A percentile compares a stretch with the other conserved stretches of the same genome.
phyloP scores from a whole-genome alignment of 106 monocot genomes.

The Xerophyta viscosa region DNA sequence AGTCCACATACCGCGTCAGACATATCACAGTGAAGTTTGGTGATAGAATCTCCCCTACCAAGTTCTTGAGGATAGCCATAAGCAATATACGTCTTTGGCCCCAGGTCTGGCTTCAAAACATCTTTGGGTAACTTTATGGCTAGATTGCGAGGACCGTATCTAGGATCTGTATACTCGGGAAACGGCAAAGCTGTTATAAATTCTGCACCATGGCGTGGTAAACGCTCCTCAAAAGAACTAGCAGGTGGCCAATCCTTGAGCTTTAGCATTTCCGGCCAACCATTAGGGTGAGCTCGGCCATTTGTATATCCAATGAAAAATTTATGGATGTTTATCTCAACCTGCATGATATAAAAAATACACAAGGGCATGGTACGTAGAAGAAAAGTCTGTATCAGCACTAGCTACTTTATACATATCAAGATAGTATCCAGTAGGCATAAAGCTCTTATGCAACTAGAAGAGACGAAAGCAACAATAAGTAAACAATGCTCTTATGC shows the following conservation, averaged over 20 bases:
- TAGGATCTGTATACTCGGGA: slow-evolving; percentile 87
- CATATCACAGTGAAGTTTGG: slow-evolving; percentile 98
- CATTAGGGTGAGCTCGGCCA: slow-evolving; percentile 38
- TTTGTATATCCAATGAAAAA: slow-evolving; percentile 66
- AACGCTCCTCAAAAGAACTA: slow-evolving; percentile 73
- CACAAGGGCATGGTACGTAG: too few relatives aligned
- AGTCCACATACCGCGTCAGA: slow-evolving; percentile 79
- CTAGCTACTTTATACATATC: too few relatives aligned
- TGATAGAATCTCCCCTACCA: slow-evolving; percentile 91
- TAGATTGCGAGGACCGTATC: slow-evolving; percentile 69
- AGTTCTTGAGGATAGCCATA: slow-evolving; percentile 79
- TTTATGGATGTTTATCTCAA: slow-evolving; percentile 60
- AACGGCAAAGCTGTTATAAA: slow-evolving; percentile 79
- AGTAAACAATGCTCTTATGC: too few relatives aligned
- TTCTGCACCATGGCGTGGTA: slow-evolving; percentile 88
- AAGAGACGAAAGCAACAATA: too few relatives aligned
- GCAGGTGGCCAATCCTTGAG: slow-evolving; percentile 95
- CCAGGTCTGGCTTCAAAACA: slow-evolving; percentile 78
- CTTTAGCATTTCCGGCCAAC: slow-evolving; percentile 92
- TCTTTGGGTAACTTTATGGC: slow-evolving; percentile 53
- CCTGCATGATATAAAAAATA: slow-evolving; percentile 24
- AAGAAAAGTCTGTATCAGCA: too few relatives aligned
- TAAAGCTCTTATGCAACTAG: too few relatives aligned
- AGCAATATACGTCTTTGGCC: slow-evolving; percentile 93
- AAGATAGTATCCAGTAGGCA: too few relatives aligned